These are phyloP conservation scores for Geranium rotundifolium DNA, from an alignment of 345 rosid species.

Conservation along the genomic window DNA sequence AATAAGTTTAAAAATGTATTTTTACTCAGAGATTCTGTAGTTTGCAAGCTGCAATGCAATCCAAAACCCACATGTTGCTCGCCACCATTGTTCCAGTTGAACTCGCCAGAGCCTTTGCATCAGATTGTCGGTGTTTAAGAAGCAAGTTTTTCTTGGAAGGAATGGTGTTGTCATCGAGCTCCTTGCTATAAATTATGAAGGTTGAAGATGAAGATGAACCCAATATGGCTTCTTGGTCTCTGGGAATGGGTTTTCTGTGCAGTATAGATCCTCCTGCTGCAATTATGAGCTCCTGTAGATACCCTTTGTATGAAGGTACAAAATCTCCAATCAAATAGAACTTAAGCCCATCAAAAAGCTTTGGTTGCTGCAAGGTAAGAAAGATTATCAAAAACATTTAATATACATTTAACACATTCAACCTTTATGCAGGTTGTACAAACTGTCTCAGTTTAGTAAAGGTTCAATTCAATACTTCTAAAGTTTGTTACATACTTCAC, in stretches of 20 bases:
- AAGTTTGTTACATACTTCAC: no score
- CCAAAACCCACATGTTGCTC: slow-evolving; percentile 73
- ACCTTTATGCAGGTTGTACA: not conserved
- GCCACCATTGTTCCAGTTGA: slow-evolving; percentile 52
- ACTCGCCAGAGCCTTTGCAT: slow-evolving; percentile 57
- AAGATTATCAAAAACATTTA: not conserved
- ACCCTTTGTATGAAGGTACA: slow-evolving; percentile 54
- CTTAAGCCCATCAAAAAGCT: slow-evolving; percentile 29
- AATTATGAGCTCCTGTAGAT: slow-evolving; percentile 60
- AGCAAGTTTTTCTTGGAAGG: slow-evolving; percentile 24
- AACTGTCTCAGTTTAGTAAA: not conserved
- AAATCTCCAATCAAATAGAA: slow-evolving; percentile 72
- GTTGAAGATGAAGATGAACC: slow-evolving; percentile 23
- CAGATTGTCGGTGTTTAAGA: slow-evolving; percentile 31
- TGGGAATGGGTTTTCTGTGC: slow-evolving; percentile 54
- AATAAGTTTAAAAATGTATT: no score
- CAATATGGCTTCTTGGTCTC: slow-evolving; percentile 8
- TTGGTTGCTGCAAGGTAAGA: slow-evolving; percentile 45
- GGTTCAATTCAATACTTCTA: no score
- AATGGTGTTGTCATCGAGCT: slow-evolving; percentile 33
- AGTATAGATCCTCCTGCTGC: slow-evolving; percentile 69
- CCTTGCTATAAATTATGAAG: slow-evolving; percentile 57
- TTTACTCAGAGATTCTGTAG: slow-evolving; percentile 15
- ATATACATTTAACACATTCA: not conserved
- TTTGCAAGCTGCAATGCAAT: slow-evolving; percentile 66